A percentile compares a stretch with the other conserved stretches of the same genome.
These are phyloP conservation scores for Fomitopsis pulvina DNA, from an alignment of 768 basidiomycete genomes.

Conservation along the genomic window DNA sequence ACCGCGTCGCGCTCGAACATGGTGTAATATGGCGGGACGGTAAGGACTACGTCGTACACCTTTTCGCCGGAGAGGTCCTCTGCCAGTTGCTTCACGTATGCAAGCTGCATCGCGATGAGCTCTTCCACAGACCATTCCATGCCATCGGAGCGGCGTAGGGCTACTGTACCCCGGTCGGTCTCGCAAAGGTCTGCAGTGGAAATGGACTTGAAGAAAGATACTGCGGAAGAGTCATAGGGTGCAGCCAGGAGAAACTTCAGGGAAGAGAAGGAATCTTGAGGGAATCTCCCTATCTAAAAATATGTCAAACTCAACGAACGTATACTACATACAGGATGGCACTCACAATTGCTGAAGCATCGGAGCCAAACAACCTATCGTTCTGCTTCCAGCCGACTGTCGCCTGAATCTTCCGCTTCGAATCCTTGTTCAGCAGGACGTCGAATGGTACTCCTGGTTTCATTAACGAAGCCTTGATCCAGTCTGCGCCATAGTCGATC, in stretches of 20 bases:
- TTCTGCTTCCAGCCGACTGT: slow-evolving; percentile 89
- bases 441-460: slow-evolving; percentile 64
- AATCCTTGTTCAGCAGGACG: slow-evolving; percentile 93
- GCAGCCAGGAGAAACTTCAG: slow-evolving; percentile 80
- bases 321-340: background rate
- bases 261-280: slow-evolving; percentile 78
- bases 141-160: slow-evolving; percentile 52
- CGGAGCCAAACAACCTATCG: slow-evolving; percentile 84
- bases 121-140: slow-evolving; percentile 82
- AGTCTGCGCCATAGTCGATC: slow-evolving; percentile 97
- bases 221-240: slow-evolving; percentile 50
- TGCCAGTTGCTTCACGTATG: slow-evolving; percentile 85
- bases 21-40: slow-evolving; percentile 86
- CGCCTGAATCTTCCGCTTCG: slow-evolving; percentile 90
- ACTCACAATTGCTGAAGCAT: slow-evolving; percentile 84
- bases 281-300: slow-evolving; percentile 83
- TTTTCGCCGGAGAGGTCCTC: slow-evolving; percentile 69
- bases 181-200: slow-evolving; percentile 29
- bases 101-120: slow-evolving; percentile 89
- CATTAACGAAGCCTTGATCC: slow-evolving; percentile 86
- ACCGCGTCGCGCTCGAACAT: slow-evolving; percentile 91
- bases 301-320: slow-evolving; percentile 1
- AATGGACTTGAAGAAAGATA: slow-evolving; percentile 41
- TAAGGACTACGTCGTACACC: slow-evolving; percentile 79
- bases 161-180: slow-evolving; percentile 54